A percentile compares a stretch with the other conserved stretches of the same genome.
Conservation (phyloP, 208 protist species). For the Leptomonas seymouri region DNA sequence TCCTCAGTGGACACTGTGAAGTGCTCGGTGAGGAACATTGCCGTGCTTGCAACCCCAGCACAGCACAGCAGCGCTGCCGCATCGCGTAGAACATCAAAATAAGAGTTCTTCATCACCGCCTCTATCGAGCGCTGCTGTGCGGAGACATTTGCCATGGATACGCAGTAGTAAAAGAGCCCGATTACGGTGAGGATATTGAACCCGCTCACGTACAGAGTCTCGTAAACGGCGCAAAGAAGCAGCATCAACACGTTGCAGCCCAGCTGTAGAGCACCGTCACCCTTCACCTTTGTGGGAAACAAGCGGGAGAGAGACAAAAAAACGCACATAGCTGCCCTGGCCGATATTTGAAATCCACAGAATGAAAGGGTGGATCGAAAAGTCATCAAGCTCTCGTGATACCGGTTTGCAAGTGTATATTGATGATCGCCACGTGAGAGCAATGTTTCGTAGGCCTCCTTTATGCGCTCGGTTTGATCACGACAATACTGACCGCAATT, state of each 20-base stretch:
- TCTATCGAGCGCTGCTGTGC: slow-evolving; percentile 43
- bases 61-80: slow-evolving; percentile 41
- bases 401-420: slow-evolving; percentile 61
- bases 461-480: slow-evolving; percentile 58
- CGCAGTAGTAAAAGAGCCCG: slow-evolving; percentile 60
- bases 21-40: slow-evolving; percentile 7
- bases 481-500: slow-evolving; percentile 71
- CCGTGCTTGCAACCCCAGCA: slow-evolving; percentile 31
- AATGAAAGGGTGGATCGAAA: slow-evolving; percentile 80
- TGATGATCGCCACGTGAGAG: slow-evolving; percentile 62
- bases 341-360: slow-evolving; percentile 72
- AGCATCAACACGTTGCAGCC: slow-evolving; percentile 51
- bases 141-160: slow-evolving; percentile 47
- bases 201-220: slow-evolving; percentile 58
- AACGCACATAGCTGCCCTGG: slow-evolving; percentile 59
- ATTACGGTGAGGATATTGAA: slow-evolving; percentile 63
- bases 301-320: slow-evolving; percentile 37
- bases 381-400: slow-evolving; percentile 62
- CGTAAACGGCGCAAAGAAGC: slow-evolving; percentile 64
- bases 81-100: slow-evolving; percentile 69
- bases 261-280: slow-evolving; percentile 26
- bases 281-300: slow-evolving; percentile 11
- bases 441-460: slow-evolving; percentile 81
- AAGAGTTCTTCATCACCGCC: slow-evolving; percentile 46
- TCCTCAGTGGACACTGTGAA: slow-evolving; percentile 32